Base-by-base conservation (phyloP, 805 yeast genomes). In the Brettanomyces nanus region DNA sequence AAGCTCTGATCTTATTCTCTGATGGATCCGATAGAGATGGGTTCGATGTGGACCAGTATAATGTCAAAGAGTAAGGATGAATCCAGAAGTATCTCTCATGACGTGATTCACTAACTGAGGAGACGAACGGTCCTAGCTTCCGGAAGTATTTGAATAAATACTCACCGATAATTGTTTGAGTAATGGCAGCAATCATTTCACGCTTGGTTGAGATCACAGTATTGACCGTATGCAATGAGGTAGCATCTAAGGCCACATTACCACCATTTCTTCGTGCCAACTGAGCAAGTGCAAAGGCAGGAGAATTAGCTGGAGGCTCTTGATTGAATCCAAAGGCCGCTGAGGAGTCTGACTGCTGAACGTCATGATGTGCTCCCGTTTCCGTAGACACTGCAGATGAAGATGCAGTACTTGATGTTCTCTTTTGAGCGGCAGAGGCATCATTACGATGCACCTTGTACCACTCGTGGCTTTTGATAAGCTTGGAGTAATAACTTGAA, bases 51-150 rank as follows among this genome's bases (percentile, higher is more conserved):
- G 90, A 80, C 98, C 98, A 90, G 59, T 85, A 87, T 33, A 90
- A 66, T 0, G 95, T 85, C 65, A 86, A 63, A 6, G 92, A 81
- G 59, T 89, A 89, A 3, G 98, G 97, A 60, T 90, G 95, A 32
- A 92, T 75, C 97, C 97, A 92, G 70, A 90, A 90, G 63, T 76
- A 90, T 46, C 97, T 72, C 53, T 83, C 92, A 54, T 90, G 98
- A 42, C 96, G 73, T 30, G 74, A 73, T 36, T 86, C 92, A 0
- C 90, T 73, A 17, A 85, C 69, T 1, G 81, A 70, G 28, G 85
- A 80, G 15, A 15, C 29, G 35, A 85, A 66, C 13, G 87, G 81
- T 1, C 89, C 89, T 37, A 82, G 61, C 43, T 77, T 76, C 41
- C 92, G 77, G 56, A 80, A 85, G 56, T 89, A 89, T 59, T 90